Evolutionary conservation across 441 rosid species (phyloP), one percentile per base, ranked within the genome.

Genomic region (Pelargonium australe): DNA sequence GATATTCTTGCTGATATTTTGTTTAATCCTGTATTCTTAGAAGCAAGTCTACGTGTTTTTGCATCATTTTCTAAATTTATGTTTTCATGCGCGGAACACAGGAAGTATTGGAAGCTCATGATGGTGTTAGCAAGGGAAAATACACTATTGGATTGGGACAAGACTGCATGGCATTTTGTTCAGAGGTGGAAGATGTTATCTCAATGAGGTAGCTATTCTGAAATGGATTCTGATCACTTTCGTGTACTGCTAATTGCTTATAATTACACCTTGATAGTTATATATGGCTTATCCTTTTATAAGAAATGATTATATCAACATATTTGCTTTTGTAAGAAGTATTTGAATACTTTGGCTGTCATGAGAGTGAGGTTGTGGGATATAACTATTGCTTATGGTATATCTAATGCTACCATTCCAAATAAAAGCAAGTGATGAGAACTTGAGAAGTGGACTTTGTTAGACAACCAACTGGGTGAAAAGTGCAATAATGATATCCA

Each of bases 121-220:
- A 95, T 79, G 93, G 96, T 37, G 97, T 85, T 41, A 88, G 99
- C 82, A 95, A 89, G 80, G 99, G 99, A 61, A 95, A 95, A 72
- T 95, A 95, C 80, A 95, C 97, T 2, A 89, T 95, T 69, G 99
- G 99, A 65, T 98, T 95, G 74, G 99, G 99, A 70, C 99, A 95
- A 79, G 98, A 95, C 76, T 87, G 97, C 79, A 77, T 95, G 96
- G 97, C 86, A 63, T 95, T 95, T 80, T 95, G 99, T 77, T 81
- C 97, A 11, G 99, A 95, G 75, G 90, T 95, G 68, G 99, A 95
- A 86, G 99, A 95, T 88, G 99, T 95, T 65, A 89, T 95, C 80
- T 95, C 99, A 7, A 92, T 95, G 99, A 90, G 99, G 99, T 95
- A 64, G 51, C 12, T 16, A 68, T 53, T 69, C 34, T 72, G 6